Evolutionary conservation across 2,329 filamentous ascomycete genomes (phyloP).

Genomic region (Cryphonectria nitschkei): DNA sequence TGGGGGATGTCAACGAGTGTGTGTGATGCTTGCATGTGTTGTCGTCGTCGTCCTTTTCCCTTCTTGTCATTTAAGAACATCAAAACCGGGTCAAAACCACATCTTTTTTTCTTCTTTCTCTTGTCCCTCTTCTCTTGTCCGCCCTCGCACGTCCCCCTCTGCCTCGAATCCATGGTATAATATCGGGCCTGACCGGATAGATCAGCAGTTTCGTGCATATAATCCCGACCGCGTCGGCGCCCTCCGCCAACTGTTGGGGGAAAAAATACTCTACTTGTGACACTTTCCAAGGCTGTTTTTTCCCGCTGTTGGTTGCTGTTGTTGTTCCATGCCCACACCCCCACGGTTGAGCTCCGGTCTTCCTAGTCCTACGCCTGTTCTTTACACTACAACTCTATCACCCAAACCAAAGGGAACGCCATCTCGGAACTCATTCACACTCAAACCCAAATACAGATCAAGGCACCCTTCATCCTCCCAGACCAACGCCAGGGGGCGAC

Average conservation of each 20-base stretch:
- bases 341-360: neutral
- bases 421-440: no score
- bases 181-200: neutral
- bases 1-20: neutral
- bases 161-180: neutral
- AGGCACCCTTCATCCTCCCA: neutral
- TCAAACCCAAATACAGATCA: neutral
- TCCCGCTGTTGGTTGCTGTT: neutral
- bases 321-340: neutral
- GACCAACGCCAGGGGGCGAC: neutral
- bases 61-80: neutral
- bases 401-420: neutral
- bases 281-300: neutral
- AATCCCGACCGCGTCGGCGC: neutral
- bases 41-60: neutral
- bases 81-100: neutral
- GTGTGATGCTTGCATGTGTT: neutral
- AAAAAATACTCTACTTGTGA: neutral
- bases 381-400: neutral
- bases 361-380: neutral
- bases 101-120: neutral
- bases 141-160: neutral
- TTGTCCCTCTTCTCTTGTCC: neutral
- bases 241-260: neutral
- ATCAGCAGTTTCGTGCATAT: neutral